phyloP scores from a whole-genome alignment of 2,329 filamentous ascomycete species.

The Zasmidium citrigriseum region DNA sequence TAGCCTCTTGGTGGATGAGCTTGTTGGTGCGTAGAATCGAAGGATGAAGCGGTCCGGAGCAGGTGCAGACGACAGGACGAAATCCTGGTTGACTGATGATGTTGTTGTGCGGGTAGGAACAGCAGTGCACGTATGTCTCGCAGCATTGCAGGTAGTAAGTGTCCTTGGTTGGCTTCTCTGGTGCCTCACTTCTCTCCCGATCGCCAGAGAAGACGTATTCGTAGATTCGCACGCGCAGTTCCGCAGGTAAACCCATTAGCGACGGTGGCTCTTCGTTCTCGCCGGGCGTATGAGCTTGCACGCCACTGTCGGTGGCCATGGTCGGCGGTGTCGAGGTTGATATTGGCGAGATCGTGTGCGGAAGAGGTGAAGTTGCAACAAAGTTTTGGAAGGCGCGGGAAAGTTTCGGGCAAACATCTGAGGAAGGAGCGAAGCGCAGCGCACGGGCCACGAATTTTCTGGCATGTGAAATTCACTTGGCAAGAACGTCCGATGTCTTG shows the following conservation, averaged over 20 bases:
- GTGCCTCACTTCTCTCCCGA: neutral
- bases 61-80: neutral
- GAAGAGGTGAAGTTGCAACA: too few relatives aligned
- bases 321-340: too few relatives aligned
- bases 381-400: too few relatives aligned
- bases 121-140: neutral
- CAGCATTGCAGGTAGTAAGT: too few relatives aligned
- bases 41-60: neutral
- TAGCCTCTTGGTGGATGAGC: conserved; percentile 11
- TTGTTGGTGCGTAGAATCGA: conserved; percentile 14
- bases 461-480: too few relatives aligned
- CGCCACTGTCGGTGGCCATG: too few relatives aligned
- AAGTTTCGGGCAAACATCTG: too few relatives aligned
- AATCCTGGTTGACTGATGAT: too few relatives aligned
- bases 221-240: neutral
- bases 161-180: neutral
- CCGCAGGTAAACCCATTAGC: neutral
- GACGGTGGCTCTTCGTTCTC: neutral
- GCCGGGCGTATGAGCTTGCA: neutral
- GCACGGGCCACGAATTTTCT: too few relatives aligned
- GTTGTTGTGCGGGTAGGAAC: neutral
- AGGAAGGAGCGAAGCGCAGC: too few relatives aligned
- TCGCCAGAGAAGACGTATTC: neutral
- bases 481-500: too few relatives aligned
- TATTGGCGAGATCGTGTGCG: too few relatives aligned